Evolutionary conservation across 78 protist genomes (phyloP).

Genomic region (Dictyostelium citrinum): DNA sequence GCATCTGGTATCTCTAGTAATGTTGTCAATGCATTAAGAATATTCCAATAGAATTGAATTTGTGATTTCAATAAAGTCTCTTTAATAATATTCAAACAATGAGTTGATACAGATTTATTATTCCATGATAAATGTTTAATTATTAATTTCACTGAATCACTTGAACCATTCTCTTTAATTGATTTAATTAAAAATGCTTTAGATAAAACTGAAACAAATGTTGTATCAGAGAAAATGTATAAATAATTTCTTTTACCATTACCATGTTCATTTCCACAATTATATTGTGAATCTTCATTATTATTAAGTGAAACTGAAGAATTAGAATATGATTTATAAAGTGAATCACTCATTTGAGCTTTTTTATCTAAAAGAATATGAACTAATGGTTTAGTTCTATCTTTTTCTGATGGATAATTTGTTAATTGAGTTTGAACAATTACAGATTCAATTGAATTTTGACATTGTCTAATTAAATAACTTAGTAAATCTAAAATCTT

Average conservation of each 20-base stretch:
- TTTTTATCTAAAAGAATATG: conserved; percentile 1
- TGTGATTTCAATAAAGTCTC: conserved; percentile 21
- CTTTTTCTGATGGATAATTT: conserved; percentile 62
- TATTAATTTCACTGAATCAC: background rate
- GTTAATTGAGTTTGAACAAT: conserved; percentile 2
- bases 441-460: background rate
- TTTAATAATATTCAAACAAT: conserved; percentile 37
- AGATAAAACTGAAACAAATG: conserved; percentile 16
- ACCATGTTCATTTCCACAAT: background rate
- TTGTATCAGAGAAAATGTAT: conserved; percentile 10
- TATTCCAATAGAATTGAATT: conserved; percentile 7
- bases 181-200: conserved; percentile 37
- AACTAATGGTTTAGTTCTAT: conserved; percentile 19
- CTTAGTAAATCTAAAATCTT: conserved; percentile 42
- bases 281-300: background rate
- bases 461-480: conserved; percentile 47
- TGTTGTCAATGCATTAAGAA: background rate
- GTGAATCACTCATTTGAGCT: background rate
- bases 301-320: background rate
- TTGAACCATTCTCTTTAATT: conserved; percentile 67
- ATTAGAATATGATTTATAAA: background rate
- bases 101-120: conserved; percentile 7
- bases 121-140: conserved; percentile 50
- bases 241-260: background rate
- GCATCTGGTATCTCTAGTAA: conserved; percentile 37